phyloP scores from a whole-genome alignment of 1,284 basidiomycete genomes.

The Ceratobasidium sp. region DNA sequence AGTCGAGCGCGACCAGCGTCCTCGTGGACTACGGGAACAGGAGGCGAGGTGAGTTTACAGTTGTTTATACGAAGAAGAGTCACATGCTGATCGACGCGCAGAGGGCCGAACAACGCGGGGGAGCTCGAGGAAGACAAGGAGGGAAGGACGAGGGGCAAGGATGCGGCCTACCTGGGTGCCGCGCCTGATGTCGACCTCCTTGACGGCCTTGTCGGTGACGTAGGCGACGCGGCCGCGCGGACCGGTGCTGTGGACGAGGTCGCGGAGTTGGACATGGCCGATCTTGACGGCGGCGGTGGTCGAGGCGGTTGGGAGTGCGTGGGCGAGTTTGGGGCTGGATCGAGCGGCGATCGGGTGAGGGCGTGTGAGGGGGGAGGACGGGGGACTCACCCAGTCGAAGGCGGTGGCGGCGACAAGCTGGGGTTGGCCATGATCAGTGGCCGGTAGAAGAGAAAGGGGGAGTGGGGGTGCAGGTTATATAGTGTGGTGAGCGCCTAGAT shows the following conservation, averaged over 20 bases:
- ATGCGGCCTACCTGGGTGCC: conserved; percentile 10
- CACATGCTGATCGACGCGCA: conserved; percentile 25
- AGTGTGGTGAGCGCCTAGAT: conserved; percentile 12
- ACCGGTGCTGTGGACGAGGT: conserved; percentile 36
- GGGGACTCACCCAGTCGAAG: conserved; percentile 15
- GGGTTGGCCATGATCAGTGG: conserved; percentile 7
- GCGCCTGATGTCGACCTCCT: conserved; percentile 39
- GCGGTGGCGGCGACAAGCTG: neutral
- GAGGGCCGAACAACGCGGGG: conserved; percentile 13
- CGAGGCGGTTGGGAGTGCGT: conserved; percentile 22
- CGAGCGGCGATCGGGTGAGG: neutral
- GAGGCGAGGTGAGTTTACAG: conserved; percentile 19
- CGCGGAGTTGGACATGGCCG: conserved; percentile 35
- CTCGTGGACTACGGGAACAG: conserved; percentile 32
- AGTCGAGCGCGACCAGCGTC: conserved; percentile 44
- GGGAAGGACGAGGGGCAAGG: conserved; percentile 1
- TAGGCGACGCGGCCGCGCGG: conserved; percentile 35
- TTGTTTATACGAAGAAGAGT: conserved; percentile 18
- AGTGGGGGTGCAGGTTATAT: neutral
- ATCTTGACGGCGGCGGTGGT: conserved; percentile 25
- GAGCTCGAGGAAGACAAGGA: neutral
- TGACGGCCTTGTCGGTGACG: conserved; percentile 32
- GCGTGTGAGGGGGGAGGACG: neutral
- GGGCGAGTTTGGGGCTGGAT: conserved; percentile 25
- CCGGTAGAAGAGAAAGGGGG: neutral